These are phyloP conservation scores for Blastocladiella emersonii DNA, from an alignment of 371 early-diverging fungal genomes.

Conservation along the genomic window DNA sequence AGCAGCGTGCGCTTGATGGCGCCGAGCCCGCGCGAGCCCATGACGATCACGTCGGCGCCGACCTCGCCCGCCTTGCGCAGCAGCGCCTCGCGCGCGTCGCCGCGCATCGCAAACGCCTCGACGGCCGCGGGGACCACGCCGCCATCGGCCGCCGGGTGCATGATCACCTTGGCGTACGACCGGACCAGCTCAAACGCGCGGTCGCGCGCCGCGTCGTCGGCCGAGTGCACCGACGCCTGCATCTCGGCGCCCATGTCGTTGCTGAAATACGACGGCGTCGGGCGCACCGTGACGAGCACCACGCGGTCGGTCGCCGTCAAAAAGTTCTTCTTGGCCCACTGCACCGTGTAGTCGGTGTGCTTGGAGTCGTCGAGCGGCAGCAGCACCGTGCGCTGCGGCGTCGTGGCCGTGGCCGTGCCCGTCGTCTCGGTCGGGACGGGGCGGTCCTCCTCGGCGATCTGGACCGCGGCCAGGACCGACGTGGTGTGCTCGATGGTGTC, in stretches of 20 bases:
- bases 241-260: not conserved
- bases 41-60: slow-evolving; percentile 5
- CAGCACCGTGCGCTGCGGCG: too few species aligned
- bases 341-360: too few species aligned
- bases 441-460: too few species aligned
- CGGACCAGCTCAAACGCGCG: not conserved
- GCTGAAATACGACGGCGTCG: too few species aligned
- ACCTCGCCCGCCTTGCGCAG: slow-evolving; percentile 1
- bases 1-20: slow-evolving; percentile 10
- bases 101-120: slow-evolving; percentile 3
- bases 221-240: not conserved
- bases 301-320: too few species aligned
- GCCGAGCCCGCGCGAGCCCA: slow-evolving; percentile 9
- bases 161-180: not conserved
- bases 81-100: slow-evolving; percentile 10
- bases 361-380: too few species aligned
- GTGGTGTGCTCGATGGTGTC: too few species aligned
- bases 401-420: too few species aligned
- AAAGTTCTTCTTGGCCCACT: too few species aligned
- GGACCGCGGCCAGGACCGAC: too few species aligned
- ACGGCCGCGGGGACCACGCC: not conserved
- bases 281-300: too few species aligned
- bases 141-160: not conserved
- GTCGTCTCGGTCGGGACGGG: too few species aligned
- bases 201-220: not conserved